Percentiles rank a stretch among this genome's conserved stretches.
These are phyloP conservation scores for Coniochaeta prunicola DNA, from an alignment of 2,329 filamentous ascomycete species.

Conservation along the genomic window DNA sequence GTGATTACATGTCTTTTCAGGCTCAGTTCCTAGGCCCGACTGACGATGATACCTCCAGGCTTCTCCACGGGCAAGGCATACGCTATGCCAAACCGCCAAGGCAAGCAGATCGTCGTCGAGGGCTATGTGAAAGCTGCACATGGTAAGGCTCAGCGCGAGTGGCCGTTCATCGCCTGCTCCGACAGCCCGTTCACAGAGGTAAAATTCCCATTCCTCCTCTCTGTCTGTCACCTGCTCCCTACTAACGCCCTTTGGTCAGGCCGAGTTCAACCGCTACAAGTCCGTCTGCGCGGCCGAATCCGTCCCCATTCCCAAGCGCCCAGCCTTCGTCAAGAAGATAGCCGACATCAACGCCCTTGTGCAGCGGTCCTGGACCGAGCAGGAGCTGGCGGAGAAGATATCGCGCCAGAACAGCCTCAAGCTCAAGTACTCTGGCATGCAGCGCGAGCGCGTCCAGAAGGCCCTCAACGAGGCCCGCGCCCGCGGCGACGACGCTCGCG, in stretches of 20 bases:
- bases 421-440: conserved; percentile 56
- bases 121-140: conserved; percentile 77
- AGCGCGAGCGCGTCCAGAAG: conserved; percentile 60
- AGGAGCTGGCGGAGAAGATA: conserved; percentile 74
- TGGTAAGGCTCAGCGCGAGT: conserved; percentile 76
- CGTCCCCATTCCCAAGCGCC: conserved; percentile 66
- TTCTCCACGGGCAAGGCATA: conserved; percentile 78
- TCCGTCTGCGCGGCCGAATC: conserved; percentile 66
- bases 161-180: conserved; percentile 86
- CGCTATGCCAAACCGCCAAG: conserved; percentile 66
- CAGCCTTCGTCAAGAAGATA: conserved; percentile 62
- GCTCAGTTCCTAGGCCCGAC: no score
- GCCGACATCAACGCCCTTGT: conserved; percentile 74
- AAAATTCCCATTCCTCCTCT: conserved; percentile 21
- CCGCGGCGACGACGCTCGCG: conserved; percentile 52
- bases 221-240: conserved; percentile 2
- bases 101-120: conserved; percentile 74
- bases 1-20: conserved; percentile 1
- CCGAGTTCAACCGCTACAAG: conserved; percentile 76
- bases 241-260: conserved; percentile 33
- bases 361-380: conserved; percentile 73
- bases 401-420: conserved; percentile 62
- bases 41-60: conserved; percentile 39
- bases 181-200: conserved; percentile 80
- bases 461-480: conserved; percentile 60